Evolutionary conservation across 2,329 filamentous ascomycete species (phyloP).

Genomic region (Monilinia polystroma): DNA sequence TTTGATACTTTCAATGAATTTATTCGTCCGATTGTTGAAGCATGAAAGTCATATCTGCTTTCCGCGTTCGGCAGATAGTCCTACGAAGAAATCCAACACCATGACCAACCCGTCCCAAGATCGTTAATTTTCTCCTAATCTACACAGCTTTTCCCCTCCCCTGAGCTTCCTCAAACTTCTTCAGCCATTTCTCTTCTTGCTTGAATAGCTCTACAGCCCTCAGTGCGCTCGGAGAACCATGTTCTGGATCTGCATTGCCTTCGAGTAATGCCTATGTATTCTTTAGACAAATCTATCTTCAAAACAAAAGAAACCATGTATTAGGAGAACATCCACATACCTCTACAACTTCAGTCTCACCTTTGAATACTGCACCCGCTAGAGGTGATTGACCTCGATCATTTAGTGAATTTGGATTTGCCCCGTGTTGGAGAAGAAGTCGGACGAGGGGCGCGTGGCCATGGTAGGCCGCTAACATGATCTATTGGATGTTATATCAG

Average conservation of each 20-base stretch:
- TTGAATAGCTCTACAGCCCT: conserved; percentile 53
- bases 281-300: neutral
- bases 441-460: conserved; percentile 61
- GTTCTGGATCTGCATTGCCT: conserved; percentile 55
- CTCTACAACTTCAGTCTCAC: conserved; percentile 62
- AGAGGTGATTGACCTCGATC: conserved; percentile 67
- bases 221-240: conserved; percentile 51
- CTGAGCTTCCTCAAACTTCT: conserved; percentile 50
- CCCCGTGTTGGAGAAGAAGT: conserved; percentile 60
- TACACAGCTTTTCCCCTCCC: conserved; percentile 47
- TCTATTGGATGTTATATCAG: conserved; percentile 41
- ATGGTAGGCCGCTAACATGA: conserved; percentile 73
- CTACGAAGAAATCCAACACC: neutral
- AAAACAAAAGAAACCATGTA: conserved; percentile 74
- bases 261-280: conserved; percentile 45
- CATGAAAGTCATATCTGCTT: too few relatives aligned
- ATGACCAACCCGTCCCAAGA: neutral
- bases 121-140: too few relatives aligned
- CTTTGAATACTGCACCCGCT: conserved; percentile 72
- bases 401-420: conserved; percentile 67
- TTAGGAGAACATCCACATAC: conserved; percentile 38
- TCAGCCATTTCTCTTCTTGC: conserved; percentile 51
- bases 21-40: too few relatives aligned
- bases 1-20: too few relatives aligned
- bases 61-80: too few relatives aligned